Conservation (phyloP, 345 rosid genomes). For the Carallia pectinifolia region DNA sequence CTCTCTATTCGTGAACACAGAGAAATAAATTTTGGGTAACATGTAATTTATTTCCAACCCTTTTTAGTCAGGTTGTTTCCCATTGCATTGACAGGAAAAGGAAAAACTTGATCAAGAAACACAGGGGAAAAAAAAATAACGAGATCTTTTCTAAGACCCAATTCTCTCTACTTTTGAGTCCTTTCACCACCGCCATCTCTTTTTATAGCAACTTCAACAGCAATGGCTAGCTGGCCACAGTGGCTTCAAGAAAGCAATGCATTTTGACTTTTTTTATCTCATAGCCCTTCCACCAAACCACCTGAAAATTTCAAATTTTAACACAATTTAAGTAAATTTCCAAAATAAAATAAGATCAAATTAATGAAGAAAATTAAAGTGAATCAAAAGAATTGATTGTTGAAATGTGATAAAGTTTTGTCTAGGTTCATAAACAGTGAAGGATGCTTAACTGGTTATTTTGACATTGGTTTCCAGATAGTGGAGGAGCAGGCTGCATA, state of each 20-base stretch:
- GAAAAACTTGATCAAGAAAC: background rate
- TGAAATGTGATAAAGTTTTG: background rate
- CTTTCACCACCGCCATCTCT: constrained; percentile 16
- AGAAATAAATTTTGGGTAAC: constrained; percentile 13
- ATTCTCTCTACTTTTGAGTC: constrained; percentile 2
- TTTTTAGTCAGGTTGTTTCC: constrained; percentile 36
- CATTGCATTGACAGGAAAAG: constrained; percentile 36
- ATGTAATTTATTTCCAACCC: constrained; percentile 34
- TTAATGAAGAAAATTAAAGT: background rate
- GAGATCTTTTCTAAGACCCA: constrained; percentile 30
- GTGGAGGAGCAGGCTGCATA: constrained; percentile 29
- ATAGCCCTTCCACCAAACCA: constrained; percentile 34
- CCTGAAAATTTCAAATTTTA: constrained; percentile 34
- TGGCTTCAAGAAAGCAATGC: constrained; percentile 5
- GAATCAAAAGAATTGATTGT: background rate
- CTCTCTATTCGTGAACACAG: constrained; percentile 25
- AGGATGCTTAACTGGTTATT: constrained; percentile 50
- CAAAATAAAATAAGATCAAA: constrained; percentile 1
- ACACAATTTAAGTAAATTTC: background rate
- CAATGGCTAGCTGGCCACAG: constrained; percentile 11
- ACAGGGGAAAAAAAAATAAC: constrained; percentile 9
- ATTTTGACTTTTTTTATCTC: constrained; percentile 12
- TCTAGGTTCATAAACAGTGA: too few species aligned
- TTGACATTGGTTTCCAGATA: constrained; percentile 40
- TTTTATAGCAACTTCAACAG: constrained; percentile 4